These are phyloP conservation scores for Chaetomium strumarium DNA, from an alignment of 2,329 filamentous ascomycete species.

Conservation along the genomic window DNA sequence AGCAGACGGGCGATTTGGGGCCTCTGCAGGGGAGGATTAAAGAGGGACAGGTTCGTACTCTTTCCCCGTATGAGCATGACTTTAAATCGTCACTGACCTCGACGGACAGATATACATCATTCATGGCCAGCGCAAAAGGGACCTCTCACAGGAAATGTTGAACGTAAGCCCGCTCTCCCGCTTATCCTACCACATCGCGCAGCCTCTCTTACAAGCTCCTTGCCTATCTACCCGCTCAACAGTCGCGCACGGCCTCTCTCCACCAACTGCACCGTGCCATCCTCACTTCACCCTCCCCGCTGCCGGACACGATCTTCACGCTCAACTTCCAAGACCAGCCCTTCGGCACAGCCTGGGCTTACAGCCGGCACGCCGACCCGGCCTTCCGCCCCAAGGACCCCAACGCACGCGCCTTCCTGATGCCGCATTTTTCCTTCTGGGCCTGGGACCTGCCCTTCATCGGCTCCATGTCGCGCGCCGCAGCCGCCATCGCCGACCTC, in stretches of 20 bases:
- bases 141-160: conserved; percentile 40
- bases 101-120: conserved; percentile 38
- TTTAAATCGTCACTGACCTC: not conserved
- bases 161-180: conserved; percentile 19
- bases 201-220: not conserved
- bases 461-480: conserved; percentile 37
- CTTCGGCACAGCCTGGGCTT: conserved; percentile 38
- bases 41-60: conserved; percentile 33
- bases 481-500: conserved; percentile 32
- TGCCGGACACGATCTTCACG: conserved; percentile 48
- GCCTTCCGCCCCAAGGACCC: conserved; percentile 23
- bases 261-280: conserved; percentile 49
- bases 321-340: conserved; percentile 48
- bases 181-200: not conserved
- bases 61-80: no score
- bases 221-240: not conserved
- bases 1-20: conserved; percentile 34
- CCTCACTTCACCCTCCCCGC: conserved; percentile 40
- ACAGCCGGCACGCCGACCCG: conserved; percentile 41
- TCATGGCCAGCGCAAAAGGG: conserved; percentile 34
- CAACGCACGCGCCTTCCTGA: conserved; percentile 38
- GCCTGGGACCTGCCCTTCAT: conserved; percentile 48
- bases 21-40: conserved; percentile 39
- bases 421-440: conserved; percentile 53
- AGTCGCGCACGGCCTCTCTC: conserved; percentile 46